Evolutionary conservation across 805 yeast species (phyloP), one percentile per base, ranked within the genome.

Genomic region (Barnettozyma sp.): DNA sequence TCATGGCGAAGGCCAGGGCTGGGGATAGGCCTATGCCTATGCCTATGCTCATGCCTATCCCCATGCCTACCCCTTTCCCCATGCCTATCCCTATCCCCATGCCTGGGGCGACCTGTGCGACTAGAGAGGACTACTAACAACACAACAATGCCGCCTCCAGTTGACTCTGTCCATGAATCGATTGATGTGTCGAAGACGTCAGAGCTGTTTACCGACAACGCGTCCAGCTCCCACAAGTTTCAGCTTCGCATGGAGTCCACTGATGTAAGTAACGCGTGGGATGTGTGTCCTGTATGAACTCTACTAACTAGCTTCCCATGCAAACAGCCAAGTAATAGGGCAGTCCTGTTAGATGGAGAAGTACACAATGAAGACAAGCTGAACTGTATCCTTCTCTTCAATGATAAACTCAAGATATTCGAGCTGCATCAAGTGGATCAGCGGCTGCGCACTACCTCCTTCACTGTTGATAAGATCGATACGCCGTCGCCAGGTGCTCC

Each of bases 341-440:
- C 35, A 3, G 32, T 48, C 4, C 15, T 36, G 2, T 45, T 49
- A 28, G 38, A 41, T 19, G 58, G 58, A 2, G 30, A 20, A 2
- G 21, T 37, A 2, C 22, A 36, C 2, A 29, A 33, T 13, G 33
- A 41, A 2, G 36, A 35, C n/a, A 44, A 44, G 2, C 31, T 47
- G 5, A 52, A 52, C n/a, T 53, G 52, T 30, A 22, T 54, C 3
- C 23, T 54, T n/a, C 23, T 46, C 1, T 54, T 24, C 33, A 48
- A 52, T 27, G 43, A 43, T 15, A 22, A 34, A 9, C n/a, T 34
- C 5, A 20, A 32, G 15, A 22, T 26, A 8, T 49, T 52, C 23
- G 50, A 44, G 15, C 33, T 52, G 11, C 34, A 44, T 22, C 39
- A 35, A 23, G 24, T 47, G 20, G 52, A 39, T n/a, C 26, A 38